Evolutionary conservation across 2,329 filamentous ascomycete genomes (phyloP).

Genomic region (Pseudogymnoascus sp.): DNA sequence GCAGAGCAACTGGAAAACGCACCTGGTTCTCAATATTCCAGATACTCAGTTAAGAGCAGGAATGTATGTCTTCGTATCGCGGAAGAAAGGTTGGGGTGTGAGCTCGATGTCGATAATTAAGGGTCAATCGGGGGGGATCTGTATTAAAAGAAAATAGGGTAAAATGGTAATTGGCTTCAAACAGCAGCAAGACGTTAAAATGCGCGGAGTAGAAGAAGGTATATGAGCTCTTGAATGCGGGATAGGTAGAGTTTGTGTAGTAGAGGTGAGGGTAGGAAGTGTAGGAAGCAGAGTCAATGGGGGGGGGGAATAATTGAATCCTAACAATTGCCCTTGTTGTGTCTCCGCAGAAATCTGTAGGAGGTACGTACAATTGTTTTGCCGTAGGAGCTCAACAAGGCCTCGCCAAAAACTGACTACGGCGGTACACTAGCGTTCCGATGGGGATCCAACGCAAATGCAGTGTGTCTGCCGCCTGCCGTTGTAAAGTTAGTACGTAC

Average conservation of each 20-base stretch:
- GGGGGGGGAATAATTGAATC: neutral
- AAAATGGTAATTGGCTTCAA: slow-evolving; percentile 3
- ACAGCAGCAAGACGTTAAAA: slow-evolving; percentile 3
- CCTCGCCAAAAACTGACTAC: slow-evolving; percentile 1
- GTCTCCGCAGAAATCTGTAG: neutral
- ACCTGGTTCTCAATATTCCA: slow-evolving; percentile 20
- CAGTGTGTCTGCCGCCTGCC: neutral
- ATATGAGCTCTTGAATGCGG: neutral
- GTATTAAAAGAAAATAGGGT: slow-evolving; percentile 8
- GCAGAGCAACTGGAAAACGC: neutral
- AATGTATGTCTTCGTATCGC: slow-evolving; percentile 17
- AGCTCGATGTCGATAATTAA: slow-evolving; percentile 1
- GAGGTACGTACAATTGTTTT: neutral
- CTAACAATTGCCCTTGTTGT: neutral
- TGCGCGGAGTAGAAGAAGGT: slow-evolving; percentile 1
- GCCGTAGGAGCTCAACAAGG: slow-evolving; percentile 1
- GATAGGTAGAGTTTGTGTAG: neutral
- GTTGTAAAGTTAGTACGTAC: neutral
- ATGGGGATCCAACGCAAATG: slow-evolving; percentile 8
- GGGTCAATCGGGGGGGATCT: neutral
- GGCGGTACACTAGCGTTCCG: neutral
- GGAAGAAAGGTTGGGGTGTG: neutral
- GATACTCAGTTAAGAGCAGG: slow-evolving; percentile 32
- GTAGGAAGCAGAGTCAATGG: neutral
- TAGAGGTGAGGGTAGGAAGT: neutral